Percentiles rank a stretch among this genome's conserved stretches.
These are phyloP conservation scores for Omphalotus olearius DNA, from an alignment of 1,284 basidiomycete genomes.

Conservation along the genomic window DNA sequence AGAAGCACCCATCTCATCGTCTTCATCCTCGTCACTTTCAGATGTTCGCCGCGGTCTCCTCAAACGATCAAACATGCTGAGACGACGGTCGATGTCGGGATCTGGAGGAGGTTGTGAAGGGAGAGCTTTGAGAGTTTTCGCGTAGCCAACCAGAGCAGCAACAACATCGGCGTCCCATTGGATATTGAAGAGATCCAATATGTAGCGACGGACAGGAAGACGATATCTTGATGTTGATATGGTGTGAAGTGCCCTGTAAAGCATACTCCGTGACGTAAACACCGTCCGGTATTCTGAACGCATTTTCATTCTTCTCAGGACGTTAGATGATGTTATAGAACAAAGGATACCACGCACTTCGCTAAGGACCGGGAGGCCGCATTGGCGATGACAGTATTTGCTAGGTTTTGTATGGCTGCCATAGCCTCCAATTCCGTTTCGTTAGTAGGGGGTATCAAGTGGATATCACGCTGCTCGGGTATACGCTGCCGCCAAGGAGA, in stretches of 20 bases:
- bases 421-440: conserved; percentile 84
- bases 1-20: conserved; percentile 32
- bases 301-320: conserved; percentile 64
- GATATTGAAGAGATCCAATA: conserved; percentile 89
- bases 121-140: conserved; percentile 43
- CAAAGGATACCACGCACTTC: conserved; percentile 40
- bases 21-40: conserved; percentile 61
- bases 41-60: conserved; percentile 43
- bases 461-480: conserved; percentile 41
- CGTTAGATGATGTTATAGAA: conserved; percentile 4
- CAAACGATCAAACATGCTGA: conserved; percentile 55
- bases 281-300: conserved; percentile 71
- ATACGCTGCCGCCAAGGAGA: conserved; percentile 66
- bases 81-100: conserved; percentile 39
- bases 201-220: conserved; percentile 85
- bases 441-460: conserved; percentile 60
- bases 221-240: conserved; percentile 88
- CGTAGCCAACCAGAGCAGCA: conserved; percentile 45
- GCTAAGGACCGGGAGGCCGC: conserved; percentile 85
- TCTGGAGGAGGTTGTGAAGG: conserved; percentile 45
- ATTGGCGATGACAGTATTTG: conserved; percentile 95
- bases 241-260: conserved; percentile 81
- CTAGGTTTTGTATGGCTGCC: conserved; percentile 88
- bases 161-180: conserved; percentile 63
- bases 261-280: conserved; percentile 76